Conservation (phyloP, 352 stramenopile genomes). For the Stramenopiles sp. region DNA sequence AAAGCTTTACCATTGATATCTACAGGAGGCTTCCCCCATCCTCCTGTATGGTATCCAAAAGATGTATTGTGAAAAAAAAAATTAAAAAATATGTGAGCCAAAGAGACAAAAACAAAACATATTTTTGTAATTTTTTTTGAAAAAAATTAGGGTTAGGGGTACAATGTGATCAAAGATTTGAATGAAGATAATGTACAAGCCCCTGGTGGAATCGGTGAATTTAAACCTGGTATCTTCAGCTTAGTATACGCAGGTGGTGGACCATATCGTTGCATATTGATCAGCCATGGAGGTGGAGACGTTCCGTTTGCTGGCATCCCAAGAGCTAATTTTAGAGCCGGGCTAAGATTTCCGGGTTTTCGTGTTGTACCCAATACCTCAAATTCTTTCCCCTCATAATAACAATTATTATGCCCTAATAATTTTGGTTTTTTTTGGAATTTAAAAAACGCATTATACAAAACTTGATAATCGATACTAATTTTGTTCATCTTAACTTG, state of each 20-base stretch:
- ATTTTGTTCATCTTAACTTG: conserved; percentile 74
- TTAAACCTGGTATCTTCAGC: conserved; percentile 77
- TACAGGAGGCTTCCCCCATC: conserved; percentile 85
- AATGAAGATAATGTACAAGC: too few relatives aligned
- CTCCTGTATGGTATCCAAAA: conserved; percentile 76
- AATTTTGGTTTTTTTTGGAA: conserved; percentile 85
- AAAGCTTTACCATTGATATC: conserved; percentile 67
- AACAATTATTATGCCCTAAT: conserved; percentile 34
- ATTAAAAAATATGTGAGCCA: too few relatives aligned
- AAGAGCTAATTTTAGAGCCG: conserved; percentile 35
- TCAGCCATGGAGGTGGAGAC: conserved; percentile 71
- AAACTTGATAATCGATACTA: conserved; percentile 79
- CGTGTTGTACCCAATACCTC: conserved; percentile 46
- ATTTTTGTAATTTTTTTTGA: too few relatives aligned
- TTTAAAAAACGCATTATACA: conserved; percentile 94
- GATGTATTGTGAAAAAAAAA: too few relatives aligned
- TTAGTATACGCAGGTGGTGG: conserved; percentile 77
- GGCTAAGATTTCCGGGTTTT: conserved; percentile 16
- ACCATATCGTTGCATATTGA: conserved; percentile 92
- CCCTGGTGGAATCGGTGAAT: conserved; percentile 61
- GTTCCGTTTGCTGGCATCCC: conserved; percentile 59
- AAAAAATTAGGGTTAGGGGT: too few relatives aligned
- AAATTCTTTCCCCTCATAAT: conserved; percentile 88
- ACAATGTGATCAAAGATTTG: too few relatives aligned
- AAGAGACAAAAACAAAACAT: too few relatives aligned